Conservation (phyloP, 2,329 filamentous ascomycete genomes). For the Penicillium sp. region DNA sequence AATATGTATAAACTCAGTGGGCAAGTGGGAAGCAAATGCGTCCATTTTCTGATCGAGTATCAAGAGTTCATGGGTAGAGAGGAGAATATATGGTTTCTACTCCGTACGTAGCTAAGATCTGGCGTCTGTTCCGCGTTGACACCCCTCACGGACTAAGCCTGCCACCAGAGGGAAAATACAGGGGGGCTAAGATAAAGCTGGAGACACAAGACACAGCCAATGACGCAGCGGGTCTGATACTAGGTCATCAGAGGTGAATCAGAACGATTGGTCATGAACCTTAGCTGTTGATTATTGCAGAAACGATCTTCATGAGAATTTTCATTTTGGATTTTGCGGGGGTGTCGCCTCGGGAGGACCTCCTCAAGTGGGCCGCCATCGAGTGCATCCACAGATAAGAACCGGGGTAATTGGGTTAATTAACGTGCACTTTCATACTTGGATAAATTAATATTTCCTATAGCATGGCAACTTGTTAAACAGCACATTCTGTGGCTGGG, state of each 20-base stretch:
- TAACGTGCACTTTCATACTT: neutral
- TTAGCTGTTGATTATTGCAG: conserved; percentile 18
- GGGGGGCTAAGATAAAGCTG: conserved; percentile 25
- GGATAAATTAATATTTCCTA: too few relatives aligned
- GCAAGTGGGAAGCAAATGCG: conserved; percentile 13
- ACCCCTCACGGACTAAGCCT: conserved; percentile 5
- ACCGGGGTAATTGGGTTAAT: neutral
- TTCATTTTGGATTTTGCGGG: conserved; percentile 21
- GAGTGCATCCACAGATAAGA: conserved; percentile 10
- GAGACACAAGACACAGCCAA: conserved; percentile 16
- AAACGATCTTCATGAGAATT: conserved; percentile 18
- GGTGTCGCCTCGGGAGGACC: conserved; percentile 32
- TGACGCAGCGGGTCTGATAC: conserved; percentile 1
- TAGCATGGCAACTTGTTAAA: too few relatives aligned
- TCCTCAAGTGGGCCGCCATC: conserved; percentile 25
- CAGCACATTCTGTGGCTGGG: too few relatives aligned
- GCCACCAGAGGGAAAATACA: conserved; percentile 11
- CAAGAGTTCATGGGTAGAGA: neutral
- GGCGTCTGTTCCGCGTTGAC: conserved; percentile 4
- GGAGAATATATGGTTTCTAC: conserved; percentile 13
- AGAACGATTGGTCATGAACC: conserved; percentile 21
- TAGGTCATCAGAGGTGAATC: conserved; percentile 8
- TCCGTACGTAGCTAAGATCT: conserved; percentile 10
- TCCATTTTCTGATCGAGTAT: conserved; percentile 29
- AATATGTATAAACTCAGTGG: conserved; percentile 22